Conservation (phyloP, 345 rosid genomes). For the Eucalyptus polybractea region DNA sequence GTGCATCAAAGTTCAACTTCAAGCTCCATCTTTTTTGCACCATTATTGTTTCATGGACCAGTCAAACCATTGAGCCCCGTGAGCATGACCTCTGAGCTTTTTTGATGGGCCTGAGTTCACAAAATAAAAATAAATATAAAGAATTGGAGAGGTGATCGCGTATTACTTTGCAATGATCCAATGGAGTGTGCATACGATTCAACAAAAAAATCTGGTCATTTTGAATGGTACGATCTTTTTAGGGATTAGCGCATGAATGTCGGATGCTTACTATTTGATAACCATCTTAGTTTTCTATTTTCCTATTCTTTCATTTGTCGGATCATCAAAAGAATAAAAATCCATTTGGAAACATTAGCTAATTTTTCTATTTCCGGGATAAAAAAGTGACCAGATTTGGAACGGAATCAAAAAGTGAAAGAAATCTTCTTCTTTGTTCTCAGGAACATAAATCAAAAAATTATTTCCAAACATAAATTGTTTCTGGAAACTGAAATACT, state of each 20-base stretch:
- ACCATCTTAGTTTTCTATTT: no score
- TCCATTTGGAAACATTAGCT: accelerated
- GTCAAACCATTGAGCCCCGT: neutral
- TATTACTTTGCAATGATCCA: neutral
- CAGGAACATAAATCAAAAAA: accelerated
- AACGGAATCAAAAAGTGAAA: no score
- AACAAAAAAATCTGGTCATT: neutral
- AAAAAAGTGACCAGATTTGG: no score
- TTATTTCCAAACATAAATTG: no score
- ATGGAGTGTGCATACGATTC: neutral
- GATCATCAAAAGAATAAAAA: no score
- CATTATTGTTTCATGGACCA: neutral
- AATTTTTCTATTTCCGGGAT: accelerated
- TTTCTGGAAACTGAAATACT: accelerated
- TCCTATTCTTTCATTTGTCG: no score
- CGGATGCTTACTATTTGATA: neutral
- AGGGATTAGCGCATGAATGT: neutral
- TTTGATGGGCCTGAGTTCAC: neutral
- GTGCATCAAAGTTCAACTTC: neutral
- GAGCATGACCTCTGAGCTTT: neutral
- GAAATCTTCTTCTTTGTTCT: no score
- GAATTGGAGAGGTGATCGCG: neutral
- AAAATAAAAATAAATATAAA: neutral
- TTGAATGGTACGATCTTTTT: neutral
- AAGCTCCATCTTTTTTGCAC: neutral